Conservation (phyloP, 75 land plant genomes). For the Sequoia sempervirens region DNA sequence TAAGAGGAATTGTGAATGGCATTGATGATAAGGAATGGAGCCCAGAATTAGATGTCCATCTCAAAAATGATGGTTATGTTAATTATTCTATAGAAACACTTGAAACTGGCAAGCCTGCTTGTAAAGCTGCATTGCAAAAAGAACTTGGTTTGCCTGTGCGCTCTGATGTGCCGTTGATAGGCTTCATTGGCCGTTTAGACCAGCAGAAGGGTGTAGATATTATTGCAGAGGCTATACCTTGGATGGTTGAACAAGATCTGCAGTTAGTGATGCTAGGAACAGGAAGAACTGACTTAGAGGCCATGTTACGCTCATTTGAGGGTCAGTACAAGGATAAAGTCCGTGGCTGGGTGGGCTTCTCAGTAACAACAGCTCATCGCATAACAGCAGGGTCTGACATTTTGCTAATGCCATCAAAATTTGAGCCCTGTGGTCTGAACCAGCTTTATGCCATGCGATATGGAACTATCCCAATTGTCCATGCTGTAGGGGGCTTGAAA, state of each 20-base stretch:
- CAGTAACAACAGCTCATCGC: slow-evolving; percentile 85
- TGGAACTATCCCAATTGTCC: slow-evolving; percentile 94
- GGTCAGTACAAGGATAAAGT: slow-evolving; percentile 55
- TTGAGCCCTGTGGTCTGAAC: slow-evolving; percentile 96
- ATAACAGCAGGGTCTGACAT: slow-evolving; percentile 97
- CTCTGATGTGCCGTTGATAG: slow-evolving; percentile 69
- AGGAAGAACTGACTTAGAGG: slow-evolving; percentile 73
- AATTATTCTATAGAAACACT: slow-evolving; percentile 72
- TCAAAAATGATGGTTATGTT: slow-evolving; percentile 72
- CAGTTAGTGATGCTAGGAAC: slow-evolving; percentile 88
- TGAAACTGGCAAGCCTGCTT: slow-evolving; percentile 71
- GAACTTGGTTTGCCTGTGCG: slow-evolving; percentile 84
- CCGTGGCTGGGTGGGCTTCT: slow-evolving; percentile 94
- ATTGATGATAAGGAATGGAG: slow-evolving; percentile 89
- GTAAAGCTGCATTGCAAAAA: slow-evolving; percentile 84
- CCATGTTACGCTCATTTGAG: slow-evolving; percentile 73
- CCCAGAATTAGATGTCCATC: slow-evolving; percentile 60
- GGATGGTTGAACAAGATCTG: slow-evolving; percentile 83
- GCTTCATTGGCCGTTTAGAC: slow-evolving; percentile 91
- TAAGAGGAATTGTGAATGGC: slow-evolving; percentile 94
- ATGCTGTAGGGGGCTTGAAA: slow-evolving; percentile 87
- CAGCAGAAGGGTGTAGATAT: slow-evolving; percentile 90
- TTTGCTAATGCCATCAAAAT: slow-evolving; percentile 92
- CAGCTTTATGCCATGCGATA: slow-evolving; percentile 96
- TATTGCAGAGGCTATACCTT: slow-evolving; percentile 85